Base-by-base conservation (phyloP, 2,329 filamentous ascomycete species). In the Trichoderma harzianum region DNA sequence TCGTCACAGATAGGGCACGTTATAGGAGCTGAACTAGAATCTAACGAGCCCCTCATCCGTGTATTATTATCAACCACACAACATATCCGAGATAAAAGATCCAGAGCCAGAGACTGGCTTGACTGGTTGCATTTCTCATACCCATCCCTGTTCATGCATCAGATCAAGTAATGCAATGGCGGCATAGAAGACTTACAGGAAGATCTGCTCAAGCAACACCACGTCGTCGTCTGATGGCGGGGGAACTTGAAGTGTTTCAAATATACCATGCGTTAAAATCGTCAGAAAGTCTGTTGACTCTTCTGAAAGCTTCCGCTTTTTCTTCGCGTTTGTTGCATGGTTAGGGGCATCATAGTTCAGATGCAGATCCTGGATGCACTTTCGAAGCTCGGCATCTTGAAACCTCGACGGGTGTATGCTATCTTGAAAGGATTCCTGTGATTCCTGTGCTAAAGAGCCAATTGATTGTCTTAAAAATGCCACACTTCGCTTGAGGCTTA, bases 71-170 rank as follows among this genome's bases (percentile, higher is more conserved):
- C 72, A 24, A 53, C 69, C 12, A 78, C 70, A 69, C 80, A 82
- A 53, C 76, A 77, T n/a, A 89, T 78, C 63, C 84, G 85, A 3
- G 89, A 88, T 16, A 94, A 77, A 12, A 86, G 78, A 47, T 88
- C 82, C 53, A 92, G 81, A 10, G 85, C 80, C 39, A 83, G 83
- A 74, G 86, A 88, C 76, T 88, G 86, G 28, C 85, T 81, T 8
- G 80, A 72, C 72, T 89, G 86, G 18, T 83, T 75, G 5, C 89
- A 79, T 16, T 79, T 77, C 14, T 83, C 76, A 76, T 90, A 90
- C 26, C 77, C 75, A 28, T 76, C 75, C 83, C 85, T 68, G 62
- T 57, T 21, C 3, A 18, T 18, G 6, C 16, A 64, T 80, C 47
- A 80, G 77, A n/a, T 57, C 26, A 30, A 24, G 18, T 39, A 62